Base-by-base conservation (phyloP, 164 flowering plant species). In the Umbellularia californica region DNA sequence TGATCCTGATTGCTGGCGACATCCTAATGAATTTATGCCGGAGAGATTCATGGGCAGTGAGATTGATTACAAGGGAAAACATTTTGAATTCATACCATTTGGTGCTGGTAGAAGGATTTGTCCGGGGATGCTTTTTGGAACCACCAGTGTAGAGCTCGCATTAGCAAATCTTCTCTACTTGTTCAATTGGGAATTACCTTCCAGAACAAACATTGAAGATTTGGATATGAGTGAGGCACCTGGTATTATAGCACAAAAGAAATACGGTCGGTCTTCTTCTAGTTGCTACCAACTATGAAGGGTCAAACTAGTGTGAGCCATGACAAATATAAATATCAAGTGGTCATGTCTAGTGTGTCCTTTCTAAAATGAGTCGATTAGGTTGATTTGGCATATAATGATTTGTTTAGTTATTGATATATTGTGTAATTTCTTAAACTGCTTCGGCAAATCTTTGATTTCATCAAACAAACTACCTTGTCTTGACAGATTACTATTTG, bases 11-110 rank as follows among this genome's bases (percentile, higher is more conserved):
- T 65, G 58, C 22, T 83, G 83, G 83, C 22, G 65, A 5, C 73
- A 77, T 19, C 82, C 85, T 19, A 19, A 24, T 5, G 77, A 73
- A 58, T 81, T 83, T 70, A 62, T 20, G 51, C 86, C 86, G 0
- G 81, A 82, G 23, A 69, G 86, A 52, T 84, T 84, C 50, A n/a
- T 78, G 3, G 81, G 75, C 0, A 23, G 19, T 0, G 65, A 70
- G 3, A 1, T 81, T 23, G 66, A 64, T 24, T 64, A 22, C 27
- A 24, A 64, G 5, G 66, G 66, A 11, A 30, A 64, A 12, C 27
- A 64, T 27, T 64, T 22, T 22, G 24, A 64, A 64, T 24, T 64
- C 12, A 9, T 23, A 22, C 66, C 66, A 0, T 64, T 64, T 22
- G 66, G 66, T 4, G 66, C 66, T 9, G 66, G 66, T 3, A 24